These are phyloP conservation scores for Sphagnurus paluster DNA, from an alignment of 1,284 basidiomycete genomes.

Conservation along the genomic window DNA sequence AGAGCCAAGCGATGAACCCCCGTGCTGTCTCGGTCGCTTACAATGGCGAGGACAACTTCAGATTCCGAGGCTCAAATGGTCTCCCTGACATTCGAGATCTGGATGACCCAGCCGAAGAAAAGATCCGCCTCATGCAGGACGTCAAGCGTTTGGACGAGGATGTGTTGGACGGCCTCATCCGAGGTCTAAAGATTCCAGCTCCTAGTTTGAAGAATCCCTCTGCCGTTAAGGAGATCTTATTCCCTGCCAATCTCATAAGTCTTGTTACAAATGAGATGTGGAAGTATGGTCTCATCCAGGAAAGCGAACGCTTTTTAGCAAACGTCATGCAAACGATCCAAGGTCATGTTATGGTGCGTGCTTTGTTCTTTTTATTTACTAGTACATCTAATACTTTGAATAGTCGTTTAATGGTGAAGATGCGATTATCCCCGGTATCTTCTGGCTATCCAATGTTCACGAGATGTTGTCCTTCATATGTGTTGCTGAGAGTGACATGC, in stretches of 20 bases:
- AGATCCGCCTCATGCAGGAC: constrained; percentile 92
- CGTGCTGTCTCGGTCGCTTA: constrained; percentile 93
- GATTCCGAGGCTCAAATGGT: constrained; percentile 68
- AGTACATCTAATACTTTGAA: constrained; percentile 4
- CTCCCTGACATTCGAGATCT: constrained; percentile 69
- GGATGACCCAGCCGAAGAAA: constrained; percentile 93
- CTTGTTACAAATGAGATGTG: constrained; percentile 99
- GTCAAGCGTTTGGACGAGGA: constrained; percentile 93
- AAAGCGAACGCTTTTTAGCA: constrained; percentile 97
- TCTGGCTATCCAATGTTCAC: constrained; percentile 99
- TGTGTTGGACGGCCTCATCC: constrained; percentile 88
- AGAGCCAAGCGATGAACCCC: constrained; percentile 73
- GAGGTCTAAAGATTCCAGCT: constrained; percentile 90
- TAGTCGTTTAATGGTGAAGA: constrained; percentile 93
- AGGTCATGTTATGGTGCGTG: constrained; percentile 92
- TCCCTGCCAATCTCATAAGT: constrained; percentile 99
- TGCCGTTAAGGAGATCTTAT: constrained; percentile 95
- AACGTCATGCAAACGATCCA: constrained; percentile 99
- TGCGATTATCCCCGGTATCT: constrained; percentile 94
- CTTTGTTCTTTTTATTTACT: constrained; percentile 5
- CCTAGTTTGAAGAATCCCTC: constrained; percentile 91
- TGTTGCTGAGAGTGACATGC: constrained; percentile 97
- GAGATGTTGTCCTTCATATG: constrained; percentile 99
- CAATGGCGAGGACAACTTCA: constrained; percentile 74
- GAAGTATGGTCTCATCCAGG: constrained; percentile 97